Percentiles rank a stretch among this genome's conserved stretches.
Conservation (phyloP, 2,329 filamentous ascomycete genomes). For the Colletotrichum tanaceti region DNA sequence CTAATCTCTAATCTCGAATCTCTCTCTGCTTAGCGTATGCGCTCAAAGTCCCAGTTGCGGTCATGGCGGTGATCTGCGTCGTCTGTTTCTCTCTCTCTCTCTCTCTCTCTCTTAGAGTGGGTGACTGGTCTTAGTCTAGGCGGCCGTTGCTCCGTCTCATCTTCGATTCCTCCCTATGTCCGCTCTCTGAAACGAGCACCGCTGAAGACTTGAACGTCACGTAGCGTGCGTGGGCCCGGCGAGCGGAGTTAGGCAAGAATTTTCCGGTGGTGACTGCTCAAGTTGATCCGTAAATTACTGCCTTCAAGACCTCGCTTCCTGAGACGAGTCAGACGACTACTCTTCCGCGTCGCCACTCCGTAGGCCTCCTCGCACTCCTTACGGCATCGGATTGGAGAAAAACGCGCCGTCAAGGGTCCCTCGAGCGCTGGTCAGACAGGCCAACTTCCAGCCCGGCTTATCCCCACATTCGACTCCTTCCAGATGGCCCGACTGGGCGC, state of each 20-base stretch:
- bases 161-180: background rate
- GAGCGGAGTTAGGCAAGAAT: too few species aligned
- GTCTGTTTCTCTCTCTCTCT: too few species aligned
- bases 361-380: slow-evolving; percentile 29
- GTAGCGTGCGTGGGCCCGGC: slow-evolving; percentile 1
- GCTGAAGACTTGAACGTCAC: background rate
- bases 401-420: background rate
- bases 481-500: slow-evolving; percentile 24
- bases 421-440: background rate
- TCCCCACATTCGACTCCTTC: too few species aligned
- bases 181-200: background rate
- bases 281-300: too few species aligned
- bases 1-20: background rate
- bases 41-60: background rate
- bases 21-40: too few species aligned
- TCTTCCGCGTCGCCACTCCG: background rate
- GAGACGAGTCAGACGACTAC: slow-evolving; percentile 2
- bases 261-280: too few species aligned
- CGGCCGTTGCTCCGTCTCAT: background rate
- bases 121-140: background rate
- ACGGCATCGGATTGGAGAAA: background rate
- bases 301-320: slow-evolving; percentile 15
- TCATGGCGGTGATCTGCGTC: background rate
- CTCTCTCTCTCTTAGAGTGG: too few species aligned
- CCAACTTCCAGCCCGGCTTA: too few species aligned